These are phyloP conservation scores for Sarocladium kiliense DNA, from an alignment of 2,329 filamentous ascomycete species.

Conservation along the genomic window DNA sequence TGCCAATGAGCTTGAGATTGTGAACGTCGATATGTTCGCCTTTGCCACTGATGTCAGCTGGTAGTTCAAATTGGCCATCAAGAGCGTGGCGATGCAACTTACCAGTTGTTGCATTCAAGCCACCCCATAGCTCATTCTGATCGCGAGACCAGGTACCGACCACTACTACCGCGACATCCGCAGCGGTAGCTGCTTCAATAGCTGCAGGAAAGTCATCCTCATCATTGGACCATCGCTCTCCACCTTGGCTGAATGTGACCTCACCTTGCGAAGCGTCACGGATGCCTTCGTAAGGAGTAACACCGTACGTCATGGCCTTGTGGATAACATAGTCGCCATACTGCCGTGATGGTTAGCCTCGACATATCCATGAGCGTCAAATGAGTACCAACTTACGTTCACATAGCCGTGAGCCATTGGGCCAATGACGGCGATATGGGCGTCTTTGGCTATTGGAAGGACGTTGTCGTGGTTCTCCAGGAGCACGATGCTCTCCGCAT, in stretches of 20 bases:
- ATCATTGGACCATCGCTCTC: conserved; percentile 67
- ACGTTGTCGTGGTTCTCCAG: conserved; percentile 52
- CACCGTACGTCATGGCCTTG: conserved; percentile 56
- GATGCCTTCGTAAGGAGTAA: conserved; percentile 67
- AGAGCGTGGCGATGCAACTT: neutral
- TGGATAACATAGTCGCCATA: conserved; percentile 72
- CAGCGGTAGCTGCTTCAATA: conserved; percentile 56
- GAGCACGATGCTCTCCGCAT: conserved; percentile 58
- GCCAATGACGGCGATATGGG: conserved; percentile 68
- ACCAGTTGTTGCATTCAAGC: conserved; percentile 68
- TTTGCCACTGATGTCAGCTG: neutral
- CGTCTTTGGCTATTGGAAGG: conserved; percentile 54
- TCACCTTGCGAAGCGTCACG: conserved; percentile 52
- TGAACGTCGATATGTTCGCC: conserved; percentile 63
- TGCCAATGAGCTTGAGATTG: conserved; percentile 61
- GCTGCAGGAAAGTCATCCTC: conserved; percentile 64
- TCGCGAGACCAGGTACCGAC: conserved; percentile 74
- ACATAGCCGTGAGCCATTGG: conserved; percentile 69
- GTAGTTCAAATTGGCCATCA: neutral
- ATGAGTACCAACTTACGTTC: conserved; percentile 55
- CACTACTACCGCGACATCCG: conserved; percentile 67
- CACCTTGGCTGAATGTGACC: conserved; percentile 64
- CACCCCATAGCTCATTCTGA: conserved; percentile 64
- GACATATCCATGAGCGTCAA: too few species aligned
- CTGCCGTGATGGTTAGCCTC: too few species aligned